phyloP scores from a whole-genome alignment of 495 filamentous ascomycete genomes.

The Parathielavia appendiculata region DNA sequence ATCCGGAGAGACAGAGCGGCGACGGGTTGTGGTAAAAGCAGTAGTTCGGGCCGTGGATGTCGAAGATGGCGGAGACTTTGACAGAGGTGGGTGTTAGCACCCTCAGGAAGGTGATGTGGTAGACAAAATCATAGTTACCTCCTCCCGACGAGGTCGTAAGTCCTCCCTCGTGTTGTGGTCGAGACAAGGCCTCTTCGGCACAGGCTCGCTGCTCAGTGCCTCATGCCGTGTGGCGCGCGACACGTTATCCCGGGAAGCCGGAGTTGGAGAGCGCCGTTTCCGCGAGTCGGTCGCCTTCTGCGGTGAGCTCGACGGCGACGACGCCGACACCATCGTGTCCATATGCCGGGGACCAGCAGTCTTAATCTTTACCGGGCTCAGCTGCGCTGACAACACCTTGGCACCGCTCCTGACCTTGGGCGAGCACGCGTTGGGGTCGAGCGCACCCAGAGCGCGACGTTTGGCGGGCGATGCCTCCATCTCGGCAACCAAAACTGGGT shows the following conservation, averaged over 20 bases:
- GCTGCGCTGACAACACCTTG: not conserved
- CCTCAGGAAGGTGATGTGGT: not conserved
- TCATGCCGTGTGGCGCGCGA: not conserved
- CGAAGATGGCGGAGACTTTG: conserved; percentile 6
- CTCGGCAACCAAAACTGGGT: not conserved
- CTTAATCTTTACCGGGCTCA: conserved; percentile 1
- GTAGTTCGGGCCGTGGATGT: not conserved
- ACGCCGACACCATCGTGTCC: not conserved
- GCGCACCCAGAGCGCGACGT: conserved; percentile 42
- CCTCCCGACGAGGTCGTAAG: not conserved
- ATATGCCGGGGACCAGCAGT: not conserved
- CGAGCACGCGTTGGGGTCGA: conserved; percentile 40
- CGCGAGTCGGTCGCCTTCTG: not conserved
- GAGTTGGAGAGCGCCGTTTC: conserved; percentile 1
- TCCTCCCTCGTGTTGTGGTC: not conserved
- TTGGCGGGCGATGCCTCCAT: conserved; percentile 41
- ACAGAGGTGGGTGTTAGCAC: not conserved
- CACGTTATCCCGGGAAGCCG: not conserved
- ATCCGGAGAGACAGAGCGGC: conserved; percentile 27
- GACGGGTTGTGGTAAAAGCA: not conserved
- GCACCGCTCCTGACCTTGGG: conserved; percentile 14
- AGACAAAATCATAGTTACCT: conserved; percentile 1
- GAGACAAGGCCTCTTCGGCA: conserved; percentile 14
- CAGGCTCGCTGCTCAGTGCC: not conserved
- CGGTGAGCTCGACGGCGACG: not conserved